A percentile compares a stretch with the other conserved stretches of the same genome.
These are phyloP conservation scores for Fomitopsis serialis DNA, from an alignment of 768 basidiomycete genomes.

Conservation along the genomic window DNA sequence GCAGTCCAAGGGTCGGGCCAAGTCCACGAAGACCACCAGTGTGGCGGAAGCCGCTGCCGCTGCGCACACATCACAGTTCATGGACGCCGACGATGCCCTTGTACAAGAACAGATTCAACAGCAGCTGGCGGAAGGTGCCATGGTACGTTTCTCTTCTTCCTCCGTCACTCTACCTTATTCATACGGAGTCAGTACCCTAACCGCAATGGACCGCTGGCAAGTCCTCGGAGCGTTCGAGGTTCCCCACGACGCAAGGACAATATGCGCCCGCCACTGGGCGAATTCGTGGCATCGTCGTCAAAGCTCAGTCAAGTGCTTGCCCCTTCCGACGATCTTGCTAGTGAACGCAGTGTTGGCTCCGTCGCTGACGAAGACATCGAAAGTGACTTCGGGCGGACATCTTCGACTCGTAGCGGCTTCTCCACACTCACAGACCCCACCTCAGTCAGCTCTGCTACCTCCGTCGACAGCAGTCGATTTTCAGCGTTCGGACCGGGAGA, in stretches of 20 bases:
- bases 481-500: constrained; percentile 50
- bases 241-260: constrained; percentile 55
- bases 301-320: constrained; percentile 39
- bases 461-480: constrained; percentile 30
- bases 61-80: constrained; percentile 73
- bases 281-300: constrained; percentile 35
- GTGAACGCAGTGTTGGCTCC: constrained; percentile 23
- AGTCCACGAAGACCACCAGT: constrained; percentile 29
- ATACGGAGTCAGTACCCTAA: constrained; percentile 46
- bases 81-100: constrained; percentile 83
- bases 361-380: constrained; percentile 22
- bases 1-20: constrained; percentile 27
- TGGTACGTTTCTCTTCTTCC: constrained; percentile 39
- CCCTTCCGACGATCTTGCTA: constrained; percentile 38
- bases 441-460: constrained; percentile 45
- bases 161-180: not conserved
- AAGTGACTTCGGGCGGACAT: constrained; percentile 42
- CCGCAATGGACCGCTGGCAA: constrained; percentile 53
- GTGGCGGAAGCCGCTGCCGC: constrained; percentile 33
- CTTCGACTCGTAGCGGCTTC: constrained; percentile 33
- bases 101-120: constrained; percentile 86
- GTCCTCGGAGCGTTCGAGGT: constrained; percentile 62
- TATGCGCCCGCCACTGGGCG: constrained; percentile 21
- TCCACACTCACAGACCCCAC: constrained; percentile 57
- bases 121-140: constrained; percentile 69